Evolutionary conservation across 179 eudicot species (phyloP).

Genomic region (Spergularia azorica): DNA sequence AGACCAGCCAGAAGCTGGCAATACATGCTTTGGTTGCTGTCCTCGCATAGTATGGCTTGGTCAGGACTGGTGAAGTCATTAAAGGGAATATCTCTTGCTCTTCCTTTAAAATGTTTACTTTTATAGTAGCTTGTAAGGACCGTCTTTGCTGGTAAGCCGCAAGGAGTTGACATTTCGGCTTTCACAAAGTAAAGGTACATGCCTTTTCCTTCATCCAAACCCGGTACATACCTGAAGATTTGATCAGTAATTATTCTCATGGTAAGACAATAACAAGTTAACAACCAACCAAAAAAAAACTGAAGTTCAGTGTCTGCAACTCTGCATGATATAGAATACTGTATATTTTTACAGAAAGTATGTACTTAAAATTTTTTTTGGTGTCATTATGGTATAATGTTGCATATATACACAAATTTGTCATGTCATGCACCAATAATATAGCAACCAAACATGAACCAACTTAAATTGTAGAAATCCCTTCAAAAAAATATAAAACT

Average conservation of each 20-base stretch:
- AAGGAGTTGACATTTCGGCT: slow-evolving; percentile 69
- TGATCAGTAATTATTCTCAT: not conserved
- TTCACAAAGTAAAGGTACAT: slow-evolving; percentile 76
- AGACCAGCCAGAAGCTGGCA: slow-evolving; percentile 71
- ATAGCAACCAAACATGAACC: not conserved
- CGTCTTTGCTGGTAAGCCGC: slow-evolving; percentile 68
- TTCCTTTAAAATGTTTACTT: slow-evolving; percentile 66
- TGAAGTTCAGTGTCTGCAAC: too few relatives aligned
- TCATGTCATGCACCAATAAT: slow-evolving; percentile 8
- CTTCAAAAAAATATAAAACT: too few relatives aligned
- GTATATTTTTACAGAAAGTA: not conserved
- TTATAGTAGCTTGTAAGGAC: slow-evolving; percentile 85
- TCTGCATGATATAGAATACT: not conserved
- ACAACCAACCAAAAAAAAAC: too few relatives aligned
- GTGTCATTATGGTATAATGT: slow-evolving; percentile 2
- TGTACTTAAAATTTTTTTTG: too few relatives aligned
- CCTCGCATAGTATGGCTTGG: slow-evolving; percentile 62
- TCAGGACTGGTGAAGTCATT: slow-evolving; percentile 66
- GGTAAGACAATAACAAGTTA: not conserved
- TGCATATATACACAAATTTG: not conserved
- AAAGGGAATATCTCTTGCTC: slow-evolving; percentile 51
- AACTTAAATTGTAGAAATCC: not conserved
- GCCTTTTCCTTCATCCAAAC: slow-evolving; percentile 69
- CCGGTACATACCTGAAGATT: slow-evolving; percentile 50
- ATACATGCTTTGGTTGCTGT: slow-evolving; percentile 84